These are phyloP conservation scores for Benincasa hispida DNA, from an alignment of 306 rosid species.

Conservation along the genomic window DNA sequence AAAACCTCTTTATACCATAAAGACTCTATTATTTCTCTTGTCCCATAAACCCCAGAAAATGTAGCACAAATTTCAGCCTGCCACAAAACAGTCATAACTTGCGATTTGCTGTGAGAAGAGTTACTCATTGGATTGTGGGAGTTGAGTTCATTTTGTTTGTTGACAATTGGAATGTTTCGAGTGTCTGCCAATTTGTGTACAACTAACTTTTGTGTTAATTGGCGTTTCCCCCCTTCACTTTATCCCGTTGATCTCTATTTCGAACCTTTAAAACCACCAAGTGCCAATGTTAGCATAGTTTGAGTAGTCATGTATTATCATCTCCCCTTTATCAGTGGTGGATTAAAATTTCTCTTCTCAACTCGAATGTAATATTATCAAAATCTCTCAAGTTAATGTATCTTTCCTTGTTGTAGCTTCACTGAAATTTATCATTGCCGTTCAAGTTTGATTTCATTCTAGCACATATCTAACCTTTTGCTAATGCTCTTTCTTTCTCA, in stretches of 20 bases:
- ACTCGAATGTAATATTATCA: no score
- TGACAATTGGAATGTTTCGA: neutral
- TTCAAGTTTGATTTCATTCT: no score
- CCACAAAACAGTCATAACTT: no score
- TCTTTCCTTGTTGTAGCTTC: neutral
- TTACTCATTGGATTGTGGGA: neutral
- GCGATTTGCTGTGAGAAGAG: no score
- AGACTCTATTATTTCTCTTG: no score
- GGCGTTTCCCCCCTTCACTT: neutral
- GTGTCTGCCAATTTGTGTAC: neutral
- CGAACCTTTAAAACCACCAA: neutral
- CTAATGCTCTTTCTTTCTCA: neutral
- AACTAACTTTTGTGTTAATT: neutral
- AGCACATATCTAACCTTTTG: neutral
- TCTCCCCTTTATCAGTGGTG: neutral
- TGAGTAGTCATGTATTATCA: neutral
- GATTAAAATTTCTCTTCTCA: neutral
- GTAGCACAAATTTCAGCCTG: no score
- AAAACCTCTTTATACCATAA: no score
- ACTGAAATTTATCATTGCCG: no score
- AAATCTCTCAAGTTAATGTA: neutral
- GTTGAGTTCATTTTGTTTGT: neutral
- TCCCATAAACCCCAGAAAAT: no score
- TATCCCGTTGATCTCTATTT: neutral
- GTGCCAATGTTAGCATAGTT: neutral